Base-by-base conservation (phyloP, 2,329 filamentous ascomycete genomes). In the Hypoxylon sp. region DNA sequence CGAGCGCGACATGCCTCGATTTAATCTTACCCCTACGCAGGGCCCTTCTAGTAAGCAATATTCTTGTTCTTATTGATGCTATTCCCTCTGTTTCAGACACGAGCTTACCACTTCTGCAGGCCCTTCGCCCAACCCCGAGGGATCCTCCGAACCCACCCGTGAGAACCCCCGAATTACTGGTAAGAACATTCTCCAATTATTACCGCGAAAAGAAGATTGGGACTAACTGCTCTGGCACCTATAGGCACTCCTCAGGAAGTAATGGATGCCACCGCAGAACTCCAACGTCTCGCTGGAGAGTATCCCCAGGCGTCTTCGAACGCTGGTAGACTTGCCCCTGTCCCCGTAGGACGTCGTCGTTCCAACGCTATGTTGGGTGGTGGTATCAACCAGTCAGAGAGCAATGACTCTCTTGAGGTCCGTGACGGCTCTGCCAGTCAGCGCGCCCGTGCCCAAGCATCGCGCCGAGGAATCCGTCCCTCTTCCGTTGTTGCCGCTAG, bases 401-500 rank as follows among this genome's bases (percentile, higher is more conserved):
- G 38, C 14, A 30, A 49, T 3, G 43, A 43, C 25, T 38, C 23
- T 28, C 19, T 25, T 7, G 48, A 49, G 2, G 38, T 19, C 38
- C 17, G 9, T 21, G 17, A 43, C 19, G 36, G 19, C 21, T 34
- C 56, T 10, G 50, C 43, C 1, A n/a, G 43, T 3, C n/a, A 49
- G 2, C 56, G 48, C 21, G 7, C 38, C 2, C 55, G 14, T 17
- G 32, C 25, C 21, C 49, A 7, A 10, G 36, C 43, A 19, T 21
- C 36, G 17, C 41, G n/a, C 9, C 56, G 41, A n/a, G 55, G 34
- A 10, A 58, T 66, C 23, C 46, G 34, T 2, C 60, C 59, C 2
- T 21, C 19, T 0, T 48, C 62, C 0, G 36, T 65, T 11, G 17
- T 68, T 19, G 68, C 68, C 1, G 60, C 68, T 0, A 71, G 68